Conservation (phyloP, 805 yeast species). For the Ogataea dorogensis region DNA sequence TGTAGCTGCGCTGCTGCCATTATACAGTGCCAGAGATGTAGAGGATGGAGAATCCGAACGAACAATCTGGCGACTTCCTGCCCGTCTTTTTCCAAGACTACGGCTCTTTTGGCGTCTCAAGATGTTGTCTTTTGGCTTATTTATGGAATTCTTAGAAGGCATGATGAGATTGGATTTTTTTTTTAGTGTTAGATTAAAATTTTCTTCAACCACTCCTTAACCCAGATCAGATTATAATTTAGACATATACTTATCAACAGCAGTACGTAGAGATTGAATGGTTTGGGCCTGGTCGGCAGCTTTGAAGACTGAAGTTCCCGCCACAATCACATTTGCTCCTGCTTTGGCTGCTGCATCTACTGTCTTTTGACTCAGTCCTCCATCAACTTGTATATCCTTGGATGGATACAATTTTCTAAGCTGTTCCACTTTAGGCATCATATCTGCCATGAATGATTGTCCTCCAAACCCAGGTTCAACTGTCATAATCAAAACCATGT, state of each 20-base stretch:
- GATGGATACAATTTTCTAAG: slow-evolving; percentile 73
- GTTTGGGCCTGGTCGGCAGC: slow-evolving; percentile 77
- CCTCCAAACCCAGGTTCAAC: slow-evolving; percentile 99
- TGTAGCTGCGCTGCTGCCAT: slow-evolving; percentile 31
- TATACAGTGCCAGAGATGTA: slow-evolving; percentile 43
- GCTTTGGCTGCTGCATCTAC: slow-evolving; percentile 89
- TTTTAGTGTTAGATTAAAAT: slow-evolving; percentile 5
- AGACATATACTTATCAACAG: slow-evolving; percentile 42
- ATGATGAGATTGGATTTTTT: slow-evolving; percentile 34
- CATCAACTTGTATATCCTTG: slow-evolving; percentile 92
- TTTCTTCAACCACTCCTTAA: slow-evolving; percentile 10
- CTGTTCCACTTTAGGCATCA: slow-evolving; percentile 92
- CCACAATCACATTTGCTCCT: slow-evolving; percentile 97
- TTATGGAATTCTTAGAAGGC: slow-evolving; percentile 83
- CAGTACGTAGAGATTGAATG: slow-evolving; percentile 61
- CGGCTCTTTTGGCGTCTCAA: slow-evolving; percentile 49
- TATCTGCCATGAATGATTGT: slow-evolving; percentile 88
- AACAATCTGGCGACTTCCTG: slow-evolving; percentile 29
- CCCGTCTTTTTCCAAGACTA: slow-evolving; percentile 53
- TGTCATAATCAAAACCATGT: slow-evolving; percentile 97
- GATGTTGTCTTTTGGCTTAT: slow-evolving; percentile 69
- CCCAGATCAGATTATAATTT: slow-evolving; percentile 7
- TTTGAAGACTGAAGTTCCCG: slow-evolving; percentile 91
- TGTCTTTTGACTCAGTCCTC: slow-evolving; percentile 87
- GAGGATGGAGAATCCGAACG: slow-evolving; percentile 19